Evolutionary conservation across 345 rosid species (phyloP).

Genomic region (Combretum micranthum): DNA sequence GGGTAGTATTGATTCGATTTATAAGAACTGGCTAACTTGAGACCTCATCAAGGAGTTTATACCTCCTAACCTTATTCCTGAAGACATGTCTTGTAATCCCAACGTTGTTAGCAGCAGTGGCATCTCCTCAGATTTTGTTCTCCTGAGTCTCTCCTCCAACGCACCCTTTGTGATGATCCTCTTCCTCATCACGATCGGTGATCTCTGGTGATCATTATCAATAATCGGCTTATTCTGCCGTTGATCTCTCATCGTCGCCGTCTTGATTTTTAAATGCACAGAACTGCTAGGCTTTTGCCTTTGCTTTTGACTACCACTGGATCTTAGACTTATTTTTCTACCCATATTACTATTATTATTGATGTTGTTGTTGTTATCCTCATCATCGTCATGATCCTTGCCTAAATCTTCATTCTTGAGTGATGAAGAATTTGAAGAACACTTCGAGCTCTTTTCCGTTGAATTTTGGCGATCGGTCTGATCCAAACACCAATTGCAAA

Average conservation of each 20-base stretch:
- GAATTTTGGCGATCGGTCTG: slow-evolving; percentile 25
- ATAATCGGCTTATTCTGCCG: neutral
- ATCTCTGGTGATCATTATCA: neutral
- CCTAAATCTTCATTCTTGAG: slow-evolving; percentile 13
- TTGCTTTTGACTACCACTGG: no score
- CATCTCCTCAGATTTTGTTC: slow-evolving; percentile 27
- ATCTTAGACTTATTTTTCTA: no score
- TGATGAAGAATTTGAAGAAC: slow-evolving; percentile 38
- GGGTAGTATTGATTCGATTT: neutral
- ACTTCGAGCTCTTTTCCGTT: slow-evolving; percentile 9
- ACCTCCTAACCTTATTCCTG: slow-evolving; percentile 55
- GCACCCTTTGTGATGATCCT: slow-evolving; percentile 43
- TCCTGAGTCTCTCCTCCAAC: slow-evolving; percentile 36
- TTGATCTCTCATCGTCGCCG: neutral
- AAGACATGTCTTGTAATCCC: slow-evolving; percentile 19
- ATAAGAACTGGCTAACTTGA: slow-evolving; percentile 26
- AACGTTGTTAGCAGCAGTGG: no score
- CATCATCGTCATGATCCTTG: slow-evolving; percentile 14
- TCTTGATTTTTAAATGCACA: neutral
- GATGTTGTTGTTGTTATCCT: neutral
- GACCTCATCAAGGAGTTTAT: slow-evolving; percentile 68
- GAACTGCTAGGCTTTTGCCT: no score
- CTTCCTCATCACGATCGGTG: slow-evolving; percentile 20
- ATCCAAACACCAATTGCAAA: slow-evolving; percentile 66
- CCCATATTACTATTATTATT: no score